phyloP scores from a whole-genome alignment of 129 eudicot species.

The Lactuca sativa region DNA sequence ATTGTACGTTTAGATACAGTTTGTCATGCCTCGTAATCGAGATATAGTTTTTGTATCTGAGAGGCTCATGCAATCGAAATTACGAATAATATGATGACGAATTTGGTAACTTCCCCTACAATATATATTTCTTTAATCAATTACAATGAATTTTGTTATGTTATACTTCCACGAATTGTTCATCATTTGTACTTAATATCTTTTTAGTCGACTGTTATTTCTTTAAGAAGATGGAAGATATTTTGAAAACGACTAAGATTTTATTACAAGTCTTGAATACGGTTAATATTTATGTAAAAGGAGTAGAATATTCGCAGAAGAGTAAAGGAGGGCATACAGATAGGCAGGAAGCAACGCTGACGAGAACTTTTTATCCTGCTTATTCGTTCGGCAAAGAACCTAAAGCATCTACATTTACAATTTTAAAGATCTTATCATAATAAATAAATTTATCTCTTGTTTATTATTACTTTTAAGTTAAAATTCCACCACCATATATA shows the following conservation, averaged over 20 bases:
- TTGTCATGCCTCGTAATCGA: slow-evolving; percentile 27
- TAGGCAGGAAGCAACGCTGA: slow-evolving; percentile 8
- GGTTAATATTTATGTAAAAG: not conserved
- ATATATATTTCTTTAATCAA: not conserved
- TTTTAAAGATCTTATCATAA: too few relatives aligned
- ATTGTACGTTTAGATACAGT: slow-evolving; percentile 24
- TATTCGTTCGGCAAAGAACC: slow-evolving; percentile 15
- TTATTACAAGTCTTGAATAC: not conserved
- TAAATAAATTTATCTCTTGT: too few relatives aligned
- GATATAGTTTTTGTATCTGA: slow-evolving; percentile 30
- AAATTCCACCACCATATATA: not conserved
- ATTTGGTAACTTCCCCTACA: not conserved
- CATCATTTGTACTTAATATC: not conserved
- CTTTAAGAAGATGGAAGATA: too few relatives aligned
- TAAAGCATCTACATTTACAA: slow-evolving; percentile 3
- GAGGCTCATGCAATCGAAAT: slow-evolving; percentile 21
- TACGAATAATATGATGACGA: slow-evolving; percentile 23
- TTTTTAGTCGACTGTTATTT: not conserved
- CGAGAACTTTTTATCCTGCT: slow-evolving; percentile 17
- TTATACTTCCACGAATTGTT: not conserved
- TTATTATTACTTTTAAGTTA: not conserved
- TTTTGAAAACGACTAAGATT: not conserved
- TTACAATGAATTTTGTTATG: not conserved
- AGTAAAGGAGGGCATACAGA: slow-evolving; percentile 20
- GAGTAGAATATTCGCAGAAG: slow-evolving; percentile 21